These are phyloP conservation scores for Evernia prunastri DNA, from an alignment of 495 filamentous ascomycete species.

Conservation along the genomic window DNA sequence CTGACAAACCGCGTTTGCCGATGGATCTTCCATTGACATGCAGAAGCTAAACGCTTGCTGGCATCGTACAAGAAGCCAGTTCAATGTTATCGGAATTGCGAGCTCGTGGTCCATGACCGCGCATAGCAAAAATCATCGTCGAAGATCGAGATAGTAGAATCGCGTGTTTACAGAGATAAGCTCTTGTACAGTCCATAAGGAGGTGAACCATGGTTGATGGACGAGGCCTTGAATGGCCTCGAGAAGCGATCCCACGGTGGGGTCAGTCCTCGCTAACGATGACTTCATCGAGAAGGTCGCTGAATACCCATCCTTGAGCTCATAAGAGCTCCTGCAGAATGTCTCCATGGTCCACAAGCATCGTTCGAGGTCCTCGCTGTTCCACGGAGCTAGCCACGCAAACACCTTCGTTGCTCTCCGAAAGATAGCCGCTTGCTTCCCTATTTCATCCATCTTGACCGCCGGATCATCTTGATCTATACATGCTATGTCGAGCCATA, in stretches of 20 bases:
- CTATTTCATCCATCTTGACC: conserved; percentile 2
- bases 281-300: neutral
- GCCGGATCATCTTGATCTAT: conserved; percentile 4
- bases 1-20: neutral
- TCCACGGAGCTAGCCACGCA: neutral
- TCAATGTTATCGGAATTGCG: neutral
- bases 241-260: neutral
- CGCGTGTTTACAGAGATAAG: conserved; percentile 2
- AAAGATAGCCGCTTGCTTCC: conserved; percentile 9
- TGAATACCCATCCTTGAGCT: neutral
- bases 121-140: neutral
- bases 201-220: neutral
- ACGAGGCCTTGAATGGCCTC: neutral
- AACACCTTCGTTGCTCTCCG: neutral
- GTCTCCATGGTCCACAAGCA: neutral
- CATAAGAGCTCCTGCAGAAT: neutral
- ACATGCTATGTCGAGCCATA: conserved; percentile 9
- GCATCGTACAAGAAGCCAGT: conserved; percentile 7
- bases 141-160: neutral
- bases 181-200: conserved; percentile 8
- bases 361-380: neutral
- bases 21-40: neutral
- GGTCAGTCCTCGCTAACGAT: neutral
- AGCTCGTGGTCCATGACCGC: neutral
- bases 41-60: neutral